Conservation (phyloP, 768 basidiomycete genomes). For the Pleurotus giganteus region DNA sequence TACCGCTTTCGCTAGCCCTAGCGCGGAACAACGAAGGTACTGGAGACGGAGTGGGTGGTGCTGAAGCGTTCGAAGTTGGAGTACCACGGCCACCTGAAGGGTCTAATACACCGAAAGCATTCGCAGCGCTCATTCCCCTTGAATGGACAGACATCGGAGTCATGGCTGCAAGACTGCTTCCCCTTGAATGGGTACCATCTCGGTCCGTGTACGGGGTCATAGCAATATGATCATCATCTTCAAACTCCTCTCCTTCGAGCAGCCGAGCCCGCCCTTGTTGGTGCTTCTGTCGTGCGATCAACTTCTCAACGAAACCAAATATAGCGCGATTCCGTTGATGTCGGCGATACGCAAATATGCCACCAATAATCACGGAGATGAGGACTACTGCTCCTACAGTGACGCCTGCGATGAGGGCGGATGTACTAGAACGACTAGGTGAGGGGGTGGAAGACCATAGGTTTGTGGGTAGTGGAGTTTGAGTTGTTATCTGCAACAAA, state of each 20-base stretch:
- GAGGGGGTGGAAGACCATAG: constrained; percentile 4
- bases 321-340: not conserved
- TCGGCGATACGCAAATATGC: constrained; percentile 9
- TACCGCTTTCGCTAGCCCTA: constrained; percentile 38
- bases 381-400: not conserved
- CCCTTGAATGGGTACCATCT: not conserved
- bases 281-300: constrained; percentile 3
- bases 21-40: constrained; percentile 36
- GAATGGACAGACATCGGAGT: not conserved
- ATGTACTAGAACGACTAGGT: not conserved
- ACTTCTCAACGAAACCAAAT: constrained; percentile 5
- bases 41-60: constrained; percentile 19
- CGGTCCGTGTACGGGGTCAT: constrained; percentile 5
- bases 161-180: not conserved
- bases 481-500: constrained; percentile 4
- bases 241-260: constrained; percentile 12
- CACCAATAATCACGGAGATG: constrained; percentile 1
- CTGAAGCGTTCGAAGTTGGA: not conserved
- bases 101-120: not conserved
- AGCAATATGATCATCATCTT: not conserved
- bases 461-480: constrained; percentile 9
- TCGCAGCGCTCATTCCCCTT: not conserved
- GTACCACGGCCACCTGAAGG: not conserved
- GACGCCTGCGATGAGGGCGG: constrained; percentile 9
- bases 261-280: constrained; percentile 6